Conservation (phyloP, 768 basidiomycete species). For the Boletus vinaceobasis region DNA sequence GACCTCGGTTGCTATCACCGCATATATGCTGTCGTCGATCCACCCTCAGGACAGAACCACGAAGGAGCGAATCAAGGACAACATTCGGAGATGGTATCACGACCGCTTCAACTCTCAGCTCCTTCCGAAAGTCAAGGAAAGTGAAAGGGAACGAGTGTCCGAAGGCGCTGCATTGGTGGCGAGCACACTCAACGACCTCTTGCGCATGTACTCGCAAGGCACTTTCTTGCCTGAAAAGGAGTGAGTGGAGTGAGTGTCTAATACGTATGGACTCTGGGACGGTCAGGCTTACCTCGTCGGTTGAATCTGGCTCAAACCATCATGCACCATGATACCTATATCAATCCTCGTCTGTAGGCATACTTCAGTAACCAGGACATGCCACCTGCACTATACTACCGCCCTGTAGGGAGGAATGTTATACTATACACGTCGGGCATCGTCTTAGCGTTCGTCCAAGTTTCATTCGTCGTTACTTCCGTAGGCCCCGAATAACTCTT, state of each 20-base stretch:
- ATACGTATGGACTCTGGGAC: neutral
- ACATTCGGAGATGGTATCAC: constrained; percentile 75
- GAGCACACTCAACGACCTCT: constrained; percentile 66
- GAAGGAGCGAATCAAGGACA: constrained; percentile 75
- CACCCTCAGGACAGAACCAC: constrained; percentile 49
- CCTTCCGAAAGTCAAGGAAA: constrained; percentile 59
- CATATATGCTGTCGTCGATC: constrained; percentile 58
- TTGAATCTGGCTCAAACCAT: constrained; percentile 16
- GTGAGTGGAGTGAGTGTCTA: constrained; percentile 28
- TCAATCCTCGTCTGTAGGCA: constrained; percentile 30
- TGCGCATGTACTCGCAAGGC: constrained; percentile 49
- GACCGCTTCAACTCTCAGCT: constrained; percentile 76
- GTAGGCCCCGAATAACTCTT: too few relatives aligned
- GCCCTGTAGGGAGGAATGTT: constrained; percentile 15
- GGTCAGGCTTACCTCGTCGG: constrained; percentile 9
- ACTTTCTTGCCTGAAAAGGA: constrained; percentile 31
- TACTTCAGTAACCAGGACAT: constrained; percentile 23
- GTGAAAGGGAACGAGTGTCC: constrained; percentile 63
- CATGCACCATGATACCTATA: constrained; percentile 30
- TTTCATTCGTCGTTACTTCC: too few relatives aligned
- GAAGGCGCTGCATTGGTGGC: constrained; percentile 72
- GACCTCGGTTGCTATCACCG: constrained; percentile 49
- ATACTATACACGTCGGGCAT: too few relatives aligned
- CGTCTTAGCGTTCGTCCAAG: too few relatives aligned
- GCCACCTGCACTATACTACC: constrained; percentile 7